Conservation (phyloP, 495 filamentous ascomycete genomes). For the Penicillium coprophilum region DNA sequence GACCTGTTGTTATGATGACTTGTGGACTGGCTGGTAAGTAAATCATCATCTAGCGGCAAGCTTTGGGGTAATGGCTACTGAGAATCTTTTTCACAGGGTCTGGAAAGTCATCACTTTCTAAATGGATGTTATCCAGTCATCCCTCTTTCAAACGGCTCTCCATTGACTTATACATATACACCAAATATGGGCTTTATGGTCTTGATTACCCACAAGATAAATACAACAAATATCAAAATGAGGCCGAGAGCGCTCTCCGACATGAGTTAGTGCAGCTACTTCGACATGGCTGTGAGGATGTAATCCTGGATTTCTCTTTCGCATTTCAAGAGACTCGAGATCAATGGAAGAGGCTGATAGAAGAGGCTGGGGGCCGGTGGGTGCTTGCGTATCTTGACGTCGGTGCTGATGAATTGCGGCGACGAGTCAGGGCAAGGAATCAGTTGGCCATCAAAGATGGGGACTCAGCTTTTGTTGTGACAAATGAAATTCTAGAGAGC, state of each 20-base stretch:
- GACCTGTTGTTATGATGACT: slow-evolving; percentile 19
- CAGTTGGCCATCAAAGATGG: slow-evolving; percentile 28
- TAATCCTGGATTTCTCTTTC: slow-evolving; percentile 38
- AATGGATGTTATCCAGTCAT: slow-evolving; percentile 55
- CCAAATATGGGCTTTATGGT: slow-evolving; percentile 34
- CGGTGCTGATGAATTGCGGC: slow-evolving; percentile 29
- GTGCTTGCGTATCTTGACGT: slow-evolving; percentile 34
- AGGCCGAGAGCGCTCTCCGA: slow-evolving; percentile 27
- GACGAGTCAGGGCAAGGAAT: slow-evolving; percentile 31
- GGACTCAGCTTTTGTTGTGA: slow-evolving; percentile 40
- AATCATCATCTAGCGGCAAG: background rate
- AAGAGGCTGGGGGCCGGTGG: slow-evolving; percentile 32
- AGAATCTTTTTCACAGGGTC: slow-evolving; percentile 5
- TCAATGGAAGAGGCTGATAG: slow-evolving; percentile 31
- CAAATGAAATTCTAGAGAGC: slow-evolving; percentile 29
- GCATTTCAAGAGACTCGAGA: slow-evolving; percentile 33
- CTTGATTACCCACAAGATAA: slow-evolving; percentile 34
- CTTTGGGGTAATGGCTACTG: background rate
- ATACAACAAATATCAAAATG: slow-evolving; percentile 32
- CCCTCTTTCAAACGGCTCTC: slow-evolving; percentile 60
- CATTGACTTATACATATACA: slow-evolving; percentile 32
- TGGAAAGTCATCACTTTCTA: slow-evolving; percentile 26
- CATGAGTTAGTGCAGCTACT: slow-evolving; percentile 23
- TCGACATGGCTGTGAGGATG: slow-evolving; percentile 20
- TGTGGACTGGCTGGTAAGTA: slow-evolving; percentile 20